These are phyloP conservation scores for Jatropha multifida DNA, from an alignment of 441 rosid genomes.

Conservation along the genomic window DNA sequence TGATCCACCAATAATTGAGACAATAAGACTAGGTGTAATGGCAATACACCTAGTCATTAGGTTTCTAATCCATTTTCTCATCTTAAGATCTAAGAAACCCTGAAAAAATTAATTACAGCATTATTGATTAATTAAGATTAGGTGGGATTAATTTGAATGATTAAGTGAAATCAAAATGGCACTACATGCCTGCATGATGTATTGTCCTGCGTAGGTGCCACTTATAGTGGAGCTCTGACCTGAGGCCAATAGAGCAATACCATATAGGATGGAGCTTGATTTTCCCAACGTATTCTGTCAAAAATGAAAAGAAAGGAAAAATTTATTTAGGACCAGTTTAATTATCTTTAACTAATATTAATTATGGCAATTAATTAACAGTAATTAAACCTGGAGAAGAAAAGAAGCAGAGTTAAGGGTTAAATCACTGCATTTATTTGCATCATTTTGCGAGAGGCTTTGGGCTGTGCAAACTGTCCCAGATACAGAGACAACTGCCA, in stretches of 20 bases:
- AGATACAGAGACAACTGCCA: conserved; percentile 52
- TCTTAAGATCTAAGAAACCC: conserved; percentile 67
- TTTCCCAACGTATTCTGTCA: conserved; percentile 66
- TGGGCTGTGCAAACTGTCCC: conserved; percentile 46
- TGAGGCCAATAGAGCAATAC: conserved; percentile 63
- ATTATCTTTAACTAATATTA: background rate
- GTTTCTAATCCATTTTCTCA: conserved; percentile 66
- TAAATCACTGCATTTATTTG: conserved; percentile 41
- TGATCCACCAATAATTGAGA: conserved; percentile 58
- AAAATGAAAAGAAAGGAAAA: background rate
- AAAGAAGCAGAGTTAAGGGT: conserved; percentile 65
- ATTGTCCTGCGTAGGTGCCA: conserved; percentile 78
- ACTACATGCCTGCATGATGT: conserved; percentile 57
- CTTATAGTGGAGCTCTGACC: conserved; percentile 74
- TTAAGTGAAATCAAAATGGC: background rate
- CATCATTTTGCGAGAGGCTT: conserved; percentile 24
- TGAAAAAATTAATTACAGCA: conserved; percentile 12
- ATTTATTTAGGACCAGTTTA: background rate
- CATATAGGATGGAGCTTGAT: conserved; percentile 59
- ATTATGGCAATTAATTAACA: background rate
- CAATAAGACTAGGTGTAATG: conserved; percentile 57
- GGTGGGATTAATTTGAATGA: background rate
- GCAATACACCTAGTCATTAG: conserved; percentile 64
- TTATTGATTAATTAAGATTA: background rate
- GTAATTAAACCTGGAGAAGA: conserved; percentile 49